Percentiles rank a stretch among this genome's conserved stretches.
Conservation (phyloP, 768 basidiomycete genomes). For the Cytidiella melzeri region DNA sequence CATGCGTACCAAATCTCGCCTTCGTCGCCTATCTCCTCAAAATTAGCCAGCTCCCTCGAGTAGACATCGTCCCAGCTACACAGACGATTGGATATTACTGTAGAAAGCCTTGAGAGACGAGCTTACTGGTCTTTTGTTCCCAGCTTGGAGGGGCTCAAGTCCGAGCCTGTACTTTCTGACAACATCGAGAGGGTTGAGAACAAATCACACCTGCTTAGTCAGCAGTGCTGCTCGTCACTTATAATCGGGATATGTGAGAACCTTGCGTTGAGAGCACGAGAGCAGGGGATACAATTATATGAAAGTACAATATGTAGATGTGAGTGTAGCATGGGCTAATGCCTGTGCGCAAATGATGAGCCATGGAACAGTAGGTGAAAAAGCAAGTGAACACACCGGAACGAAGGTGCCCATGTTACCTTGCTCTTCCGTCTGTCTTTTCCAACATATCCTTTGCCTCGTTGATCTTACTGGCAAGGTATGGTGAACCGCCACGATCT, state of each 20-base stretch:
- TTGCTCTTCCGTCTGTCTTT: conserved; percentile 53
- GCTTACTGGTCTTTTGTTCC: conserved; percentile 79
- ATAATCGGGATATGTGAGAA: background rate
- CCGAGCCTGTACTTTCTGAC: conserved; percentile 16
- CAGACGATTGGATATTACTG: background rate
- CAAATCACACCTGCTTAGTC: conserved; percentile 21
- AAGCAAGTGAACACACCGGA: no score
- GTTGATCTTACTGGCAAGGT: conserved; percentile 97
- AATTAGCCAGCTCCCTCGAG: conserved; percentile 62
- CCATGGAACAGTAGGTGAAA: no score
- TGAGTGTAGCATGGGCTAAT: background rate
- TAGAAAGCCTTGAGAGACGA: conserved; percentile 2
- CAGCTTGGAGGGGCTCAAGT: conserved; percentile 64
- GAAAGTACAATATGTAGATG: conserved; percentile 6
- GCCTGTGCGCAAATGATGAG: background rate
- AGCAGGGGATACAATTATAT: conserved; percentile 6
- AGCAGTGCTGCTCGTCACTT: conserved; percentile 9
- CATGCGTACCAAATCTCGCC: conserved; percentile 75
- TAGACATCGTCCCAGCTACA: conserved; percentile 77
- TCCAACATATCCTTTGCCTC: conserved; percentile 94
- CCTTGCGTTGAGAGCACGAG: background rate
- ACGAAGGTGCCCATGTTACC: no score
- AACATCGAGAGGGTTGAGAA: conserved; percentile 15
- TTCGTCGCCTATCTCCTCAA: conserved; percentile 74
- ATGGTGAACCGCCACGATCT: conserved; percentile 97